Conservation (phyloP, 2,329 filamentous ascomycete genomes). For the Botrytis elliptica region DNA sequence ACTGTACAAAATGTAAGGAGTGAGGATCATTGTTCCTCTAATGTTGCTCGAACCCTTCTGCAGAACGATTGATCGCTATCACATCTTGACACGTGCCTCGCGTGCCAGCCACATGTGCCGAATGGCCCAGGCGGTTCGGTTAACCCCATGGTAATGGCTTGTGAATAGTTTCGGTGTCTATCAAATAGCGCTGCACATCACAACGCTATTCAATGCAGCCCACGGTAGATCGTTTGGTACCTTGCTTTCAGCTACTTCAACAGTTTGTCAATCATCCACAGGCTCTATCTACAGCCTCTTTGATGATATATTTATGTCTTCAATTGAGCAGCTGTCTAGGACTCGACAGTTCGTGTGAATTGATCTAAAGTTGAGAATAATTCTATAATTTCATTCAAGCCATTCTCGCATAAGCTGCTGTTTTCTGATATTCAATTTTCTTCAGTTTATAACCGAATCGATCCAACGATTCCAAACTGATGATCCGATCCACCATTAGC, state of each 20-base stretch:
- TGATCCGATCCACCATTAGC: background rate
- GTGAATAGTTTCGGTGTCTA: background rate
- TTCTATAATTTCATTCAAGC: accelerated
- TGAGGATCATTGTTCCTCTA: background rate
- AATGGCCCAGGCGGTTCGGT: background rate
- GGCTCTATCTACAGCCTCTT: background rate
- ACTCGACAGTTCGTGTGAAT: background rate
- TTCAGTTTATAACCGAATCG: background rate
- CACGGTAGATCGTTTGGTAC: background rate
- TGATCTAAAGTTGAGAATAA: background rate
- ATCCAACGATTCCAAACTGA: background rate
- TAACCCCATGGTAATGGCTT: background rate
- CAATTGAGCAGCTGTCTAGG: background rate
- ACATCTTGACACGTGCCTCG: background rate
- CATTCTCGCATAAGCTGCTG: background rate
- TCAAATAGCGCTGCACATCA: conserved; percentile 5
- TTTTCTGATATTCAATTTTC: background rate
- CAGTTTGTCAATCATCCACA: background rate
- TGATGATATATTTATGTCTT: background rate
- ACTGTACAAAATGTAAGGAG: background rate
- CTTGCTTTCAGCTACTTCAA: background rate
- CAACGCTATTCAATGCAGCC: background rate
- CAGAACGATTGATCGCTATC: background rate
- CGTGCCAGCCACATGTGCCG: background rate
- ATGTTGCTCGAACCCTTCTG: background rate